Base-by-base conservation (phyloP, 176 grass and related monocot species). In the Metroxylon sagu region DNA sequence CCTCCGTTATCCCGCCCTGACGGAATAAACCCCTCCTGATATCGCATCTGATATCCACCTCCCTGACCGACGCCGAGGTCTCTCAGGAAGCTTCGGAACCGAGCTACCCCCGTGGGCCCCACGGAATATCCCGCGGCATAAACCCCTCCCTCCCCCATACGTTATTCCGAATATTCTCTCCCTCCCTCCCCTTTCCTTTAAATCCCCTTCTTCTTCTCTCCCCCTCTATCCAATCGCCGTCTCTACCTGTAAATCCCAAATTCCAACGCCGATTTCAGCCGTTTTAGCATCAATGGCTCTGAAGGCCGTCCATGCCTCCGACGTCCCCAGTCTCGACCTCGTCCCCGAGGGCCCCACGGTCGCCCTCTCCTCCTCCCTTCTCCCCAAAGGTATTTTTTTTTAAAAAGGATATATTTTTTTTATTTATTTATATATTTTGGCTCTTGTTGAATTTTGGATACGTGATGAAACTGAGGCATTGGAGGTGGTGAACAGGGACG, bases 261-360 rank as follows among this genome's bases (percentile, higher is more conserved):
- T 6, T 14, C 35, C 12, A 12, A 14, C 35, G 35, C 35, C 8
- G 8, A 43, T 12, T 12, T 10, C 35, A 14, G 12, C 12, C 35
- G 2, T 12, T 6, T 43, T 43, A 43, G 0, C 35, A 14, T 2
- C 65, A 68, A 87, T 90, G 87, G 80, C 87, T 59, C 64, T 91
- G 54, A 97, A 88, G 59, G 93, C 93, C 25, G 84, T 73, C 16
- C 81, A 85, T 71, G 84, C 80, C 75, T 72, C 93, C 70, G 73
- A 81, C 59, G 78, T 97, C 26, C 87, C 81, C 2, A 60, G 23
- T 2, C 66, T 85, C 6, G 83, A 85, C 81, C 80, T 69, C 61
- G 62, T 82, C 17, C 60, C 79, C 1, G 83, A 80, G 28, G 57
- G 50, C 50, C 14, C 74, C 61, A 5, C 52, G 15, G 62, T 69